Evolutionary conservation across 306 rosid genomes (phyloP), one percentile per base, ranked within the genome.

Genomic region (Bauhinia variegata): DNA sequence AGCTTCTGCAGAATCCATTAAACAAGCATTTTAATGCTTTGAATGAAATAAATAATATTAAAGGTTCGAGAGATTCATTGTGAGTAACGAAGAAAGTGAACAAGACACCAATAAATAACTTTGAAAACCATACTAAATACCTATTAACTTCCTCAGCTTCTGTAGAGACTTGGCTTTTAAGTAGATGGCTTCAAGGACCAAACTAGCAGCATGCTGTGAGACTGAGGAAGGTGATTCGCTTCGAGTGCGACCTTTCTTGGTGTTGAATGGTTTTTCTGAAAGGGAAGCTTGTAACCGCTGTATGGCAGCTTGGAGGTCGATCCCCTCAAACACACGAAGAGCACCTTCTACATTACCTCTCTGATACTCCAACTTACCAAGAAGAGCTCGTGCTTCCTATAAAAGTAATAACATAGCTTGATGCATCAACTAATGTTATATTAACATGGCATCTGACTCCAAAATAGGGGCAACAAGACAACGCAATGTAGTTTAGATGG

Each of bases 371-470:
- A 95, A 84, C 87, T 95, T 95, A 49, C 99, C 99, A 31, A 95
- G 95, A 78, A 93, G 99, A 68, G 92, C 87, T 79, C 99, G 85
- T 78, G 99, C 99, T 85, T 90, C 99, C 99, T 92, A 84, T 62
- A 67, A 70, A 39, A 60, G 31, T 46, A 34, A 74, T 19, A 71
- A 73, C 31, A 19, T 30, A 53, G 46, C 50, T 64, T 61, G 30
- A 15, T 53, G 58, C 72, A 28, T 23, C 28, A 23, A 1, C 28
- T 23, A 2, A 23, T 23, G 28, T 23, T 23, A 23, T 23, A 23
- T 23, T 23, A 23, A 23, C 28, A 23, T 23, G 28, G 61, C 44
- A 14, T 43, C 6, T 46, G 16, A 17, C 53, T 19, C 36, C 60
- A 23, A 54, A 53, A 33, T 4, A 1, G 28, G 31, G 52, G 11